Conservation (phyloP, 192 early-diverging fungal genomes). For the Dispira simplex region DNA sequence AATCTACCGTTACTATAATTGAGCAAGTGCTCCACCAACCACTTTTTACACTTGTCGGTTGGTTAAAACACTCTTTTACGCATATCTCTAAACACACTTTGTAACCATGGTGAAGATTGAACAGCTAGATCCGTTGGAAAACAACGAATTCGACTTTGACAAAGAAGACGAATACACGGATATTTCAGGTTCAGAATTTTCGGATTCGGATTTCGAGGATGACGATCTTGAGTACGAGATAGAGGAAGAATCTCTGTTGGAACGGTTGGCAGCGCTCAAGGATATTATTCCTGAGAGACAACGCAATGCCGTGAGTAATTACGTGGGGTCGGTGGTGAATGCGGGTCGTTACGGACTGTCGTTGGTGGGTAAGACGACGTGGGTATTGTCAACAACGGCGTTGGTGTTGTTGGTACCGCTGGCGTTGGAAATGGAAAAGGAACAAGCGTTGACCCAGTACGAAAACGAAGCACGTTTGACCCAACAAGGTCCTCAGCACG, state of each 20-base stretch:
- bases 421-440: conserved; percentile 74
- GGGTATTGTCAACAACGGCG: conserved; percentile 80
- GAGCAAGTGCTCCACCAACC: too few species aligned
- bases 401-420: conserved; percentile 73
- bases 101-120: conserved; percentile 11
- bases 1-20: too few species aligned
- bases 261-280: conserved; percentile 66
- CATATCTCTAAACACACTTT: background rate
- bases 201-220: conserved; percentile 28
- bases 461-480: conserved; percentile 35
- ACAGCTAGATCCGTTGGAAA: conserved; percentile 7
- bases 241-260: conserved; percentile 64
- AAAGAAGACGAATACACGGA: conserved; percentile 11
- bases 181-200: conserved; percentile 13
- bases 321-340: conserved; percentile 34
- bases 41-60: too few species aligned
- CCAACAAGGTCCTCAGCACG: background rate
- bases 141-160: background rate
- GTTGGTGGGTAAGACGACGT: conserved; percentile 66
- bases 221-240: conserved; percentile 55
- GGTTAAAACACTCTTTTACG: too few species aligned
- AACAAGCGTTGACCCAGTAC: conserved; percentile 70
- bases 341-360: conserved; percentile 40
- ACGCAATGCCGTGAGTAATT: conserved; percentile 41
- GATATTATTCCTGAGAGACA: conserved; percentile 74